phyloP scores from a whole-genome alignment of 2,329 filamentous ascomycete genomes.

The Talaromyces sp. region DNA sequence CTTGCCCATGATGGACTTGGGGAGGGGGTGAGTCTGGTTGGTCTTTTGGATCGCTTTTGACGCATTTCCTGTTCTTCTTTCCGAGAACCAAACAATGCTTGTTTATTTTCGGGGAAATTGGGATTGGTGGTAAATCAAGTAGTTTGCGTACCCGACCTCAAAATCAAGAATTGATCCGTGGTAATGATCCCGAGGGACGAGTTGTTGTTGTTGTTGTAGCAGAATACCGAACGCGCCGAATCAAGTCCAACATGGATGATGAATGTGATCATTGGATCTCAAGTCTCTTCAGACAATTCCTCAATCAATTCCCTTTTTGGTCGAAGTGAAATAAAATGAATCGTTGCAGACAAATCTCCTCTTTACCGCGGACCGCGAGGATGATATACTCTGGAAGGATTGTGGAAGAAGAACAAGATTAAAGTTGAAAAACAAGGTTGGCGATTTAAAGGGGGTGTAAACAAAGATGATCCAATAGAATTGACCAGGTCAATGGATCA shows the following conservation, averaged over 20 bases:
- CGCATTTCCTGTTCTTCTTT: neutral
- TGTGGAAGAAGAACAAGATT: neutral
- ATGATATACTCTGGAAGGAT: neutral
- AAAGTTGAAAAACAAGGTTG: neutral
- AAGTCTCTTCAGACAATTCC: neutral
- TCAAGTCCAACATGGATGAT: conserved; percentile 5
- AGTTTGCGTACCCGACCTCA: no score
- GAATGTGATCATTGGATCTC: neutral
- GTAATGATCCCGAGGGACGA: neutral
- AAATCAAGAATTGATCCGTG: neutral
- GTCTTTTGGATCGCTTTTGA: neutral
- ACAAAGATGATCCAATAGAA: neutral
- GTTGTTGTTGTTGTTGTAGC: no score
- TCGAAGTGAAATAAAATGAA: neutral
- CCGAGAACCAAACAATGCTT: neutral
- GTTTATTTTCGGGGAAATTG: neutral
- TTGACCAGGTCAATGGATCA: neutral
- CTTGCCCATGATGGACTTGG: conserved; percentile 21
- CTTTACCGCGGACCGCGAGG: no score
- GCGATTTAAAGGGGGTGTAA: no score
- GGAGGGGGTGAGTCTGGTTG: neutral
- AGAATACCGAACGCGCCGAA: neutral
- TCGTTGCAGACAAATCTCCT: neutral
- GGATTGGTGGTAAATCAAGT: neutral
- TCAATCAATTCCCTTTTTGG: neutral